Evolutionary conservation across 371 early-diverging fungal species (phyloP).

Genomic region (Zopfochytrium polystomum): DNA sequence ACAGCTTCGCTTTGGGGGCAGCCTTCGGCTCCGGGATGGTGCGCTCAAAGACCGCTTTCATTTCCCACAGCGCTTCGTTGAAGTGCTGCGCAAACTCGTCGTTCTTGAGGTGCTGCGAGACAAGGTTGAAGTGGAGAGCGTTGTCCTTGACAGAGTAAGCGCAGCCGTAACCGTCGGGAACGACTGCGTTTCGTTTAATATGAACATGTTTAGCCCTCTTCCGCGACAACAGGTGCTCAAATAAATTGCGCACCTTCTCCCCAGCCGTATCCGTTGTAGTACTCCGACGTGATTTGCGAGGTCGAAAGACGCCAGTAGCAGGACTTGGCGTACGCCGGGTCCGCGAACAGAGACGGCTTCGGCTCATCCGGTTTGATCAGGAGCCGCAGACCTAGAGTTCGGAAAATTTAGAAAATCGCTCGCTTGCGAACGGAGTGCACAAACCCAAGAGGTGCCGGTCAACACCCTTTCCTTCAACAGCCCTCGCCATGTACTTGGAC

Average conservation of each 20-base stretch:
- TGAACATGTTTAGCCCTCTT: conserved; percentile 72
- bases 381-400: conserved; percentile 65
- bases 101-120: conserved; percentile 60
- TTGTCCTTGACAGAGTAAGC: conserved; percentile 92
- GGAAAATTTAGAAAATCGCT: too few species aligned
- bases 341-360: conserved; percentile 78
- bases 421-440: too few species aligned
- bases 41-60: conserved; percentile 64
- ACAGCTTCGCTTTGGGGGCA: conserved; percentile 48
- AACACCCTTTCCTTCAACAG: conserved; percentile 79
- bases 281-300: conserved; percentile 84
- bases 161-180: conserved; percentile 87
- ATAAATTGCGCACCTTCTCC: conserved; percentile 57
- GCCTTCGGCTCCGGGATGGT: too few species aligned
- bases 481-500: conserved; percentile 73
- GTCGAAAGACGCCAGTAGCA: conserved; percentile 92
- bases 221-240: conserved; percentile 58
- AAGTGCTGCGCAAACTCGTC: conserved; percentile 65
- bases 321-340: conserved; percentile 77
- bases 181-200: too few species aligned
- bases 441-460: conserved; percentile 92
- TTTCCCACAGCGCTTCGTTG: conserved; percentile 70
- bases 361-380: conserved; percentile 64
- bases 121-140: conserved; percentile 81
- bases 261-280: conserved; percentile 94